phyloP scores from a whole-genome alignment of 2,329 filamentous ascomycete species.

The Aotearoamyces nothofagi region DNA sequence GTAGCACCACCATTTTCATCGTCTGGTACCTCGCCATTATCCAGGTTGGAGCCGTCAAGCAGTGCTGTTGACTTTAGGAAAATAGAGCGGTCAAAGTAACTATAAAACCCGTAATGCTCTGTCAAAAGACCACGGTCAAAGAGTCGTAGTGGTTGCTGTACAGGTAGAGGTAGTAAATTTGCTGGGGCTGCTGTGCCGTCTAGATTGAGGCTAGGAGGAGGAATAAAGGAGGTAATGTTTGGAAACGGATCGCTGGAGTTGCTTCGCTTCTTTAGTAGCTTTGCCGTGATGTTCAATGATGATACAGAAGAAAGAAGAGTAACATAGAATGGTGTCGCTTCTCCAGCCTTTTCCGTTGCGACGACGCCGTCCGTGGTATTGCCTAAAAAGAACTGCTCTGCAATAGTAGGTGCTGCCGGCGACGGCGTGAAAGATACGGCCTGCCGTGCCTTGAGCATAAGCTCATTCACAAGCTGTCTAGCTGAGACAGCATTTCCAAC shows the following conservation, averaged over 20 bases:
- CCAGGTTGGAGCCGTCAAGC: conserved; percentile 26
- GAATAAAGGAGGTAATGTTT: conserved; percentile 39
- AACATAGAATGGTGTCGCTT: conserved; percentile 80
- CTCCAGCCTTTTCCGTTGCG: conserved; percentile 56
- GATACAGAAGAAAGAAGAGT: conserved; percentile 42
- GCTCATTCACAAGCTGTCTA: conserved; percentile 15
- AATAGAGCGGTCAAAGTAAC: conserved; percentile 76
- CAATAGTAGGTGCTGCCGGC: conserved; percentile 27
- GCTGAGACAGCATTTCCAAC: conserved; percentile 19
- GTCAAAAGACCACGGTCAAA: conserved; percentile 68
- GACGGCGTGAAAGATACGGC: conserved; percentile 25
- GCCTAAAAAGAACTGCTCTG: conserved; percentile 70
- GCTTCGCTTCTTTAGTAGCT: conserved; percentile 7
- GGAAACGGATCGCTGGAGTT: conserved; percentile 10
- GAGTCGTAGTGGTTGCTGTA: conserved; percentile 66
- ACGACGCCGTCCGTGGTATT: conserved; percentile 68
- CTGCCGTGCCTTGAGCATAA: conserved; percentile 17
- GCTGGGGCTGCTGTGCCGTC: conserved; percentile 64
- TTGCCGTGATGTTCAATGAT: conserved; percentile 17
- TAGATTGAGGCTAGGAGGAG: conserved; percentile 41
- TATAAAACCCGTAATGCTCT: conserved; percentile 92
- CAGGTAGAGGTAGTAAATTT: conserved; percentile 52
- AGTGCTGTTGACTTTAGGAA: conserved; percentile 51
- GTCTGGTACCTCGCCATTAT: conserved; percentile 25
- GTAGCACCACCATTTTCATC: conserved; percentile 40